A percentile compares a stretch with the other conserved stretches of the same genome.
phyloP scores from a whole-genome alignment of 129 eudicot species.

The Scalesia atractyloides region DNA sequence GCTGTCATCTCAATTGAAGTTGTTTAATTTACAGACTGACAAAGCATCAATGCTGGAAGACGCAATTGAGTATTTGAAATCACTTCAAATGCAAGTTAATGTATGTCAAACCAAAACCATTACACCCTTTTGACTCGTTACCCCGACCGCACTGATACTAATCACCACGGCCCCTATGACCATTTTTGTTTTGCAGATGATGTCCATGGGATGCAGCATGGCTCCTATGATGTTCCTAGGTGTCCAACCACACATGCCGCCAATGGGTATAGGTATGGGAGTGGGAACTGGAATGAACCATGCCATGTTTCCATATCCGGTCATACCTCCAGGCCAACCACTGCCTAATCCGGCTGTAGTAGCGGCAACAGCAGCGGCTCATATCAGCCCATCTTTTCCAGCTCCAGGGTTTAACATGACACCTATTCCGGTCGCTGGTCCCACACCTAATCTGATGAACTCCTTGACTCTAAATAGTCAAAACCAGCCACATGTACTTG shows the following conservation, averaged over 20 bases:
- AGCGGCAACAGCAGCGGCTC: constrained; percentile 39
- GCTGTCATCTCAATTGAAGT: background rate
- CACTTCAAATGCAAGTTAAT: constrained; percentile 85
- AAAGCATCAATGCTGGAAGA: constrained; percentile 95
- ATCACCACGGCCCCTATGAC: background rate
- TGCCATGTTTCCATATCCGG: constrained; percentile 50
- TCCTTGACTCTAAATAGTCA: constrained; percentile 36
- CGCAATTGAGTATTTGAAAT: constrained; percentile 74
- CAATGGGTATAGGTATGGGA: constrained; percentile 58
- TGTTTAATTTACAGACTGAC: constrained; percentile 54
- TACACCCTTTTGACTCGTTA: background rate
- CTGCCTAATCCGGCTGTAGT: constrained; percentile 45
- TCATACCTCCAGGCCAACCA: constrained; percentile 44
- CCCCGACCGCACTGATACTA: background rate
- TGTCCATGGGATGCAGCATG: constrained; percentile 89
- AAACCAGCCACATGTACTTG: constrained; percentile 42
- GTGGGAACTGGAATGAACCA: constrained; percentile 48
- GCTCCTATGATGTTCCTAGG: constrained; percentile 78
- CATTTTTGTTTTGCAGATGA: constrained; percentile 48
- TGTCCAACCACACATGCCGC: constrained; percentile 64
- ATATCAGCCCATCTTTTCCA: constrained; percentile 44
- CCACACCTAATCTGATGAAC: constrained; percentile 38
- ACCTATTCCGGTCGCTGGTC: constrained; percentile 37
- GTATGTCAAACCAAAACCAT: constrained; percentile 26
- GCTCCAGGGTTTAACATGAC: constrained; percentile 51